Percentiles rank a stretch among this genome's conserved stretches.
phyloP scores from a whole-genome alignment of 2,329 filamentous ascomycete species.

The Eutypella sp. region DNA sequence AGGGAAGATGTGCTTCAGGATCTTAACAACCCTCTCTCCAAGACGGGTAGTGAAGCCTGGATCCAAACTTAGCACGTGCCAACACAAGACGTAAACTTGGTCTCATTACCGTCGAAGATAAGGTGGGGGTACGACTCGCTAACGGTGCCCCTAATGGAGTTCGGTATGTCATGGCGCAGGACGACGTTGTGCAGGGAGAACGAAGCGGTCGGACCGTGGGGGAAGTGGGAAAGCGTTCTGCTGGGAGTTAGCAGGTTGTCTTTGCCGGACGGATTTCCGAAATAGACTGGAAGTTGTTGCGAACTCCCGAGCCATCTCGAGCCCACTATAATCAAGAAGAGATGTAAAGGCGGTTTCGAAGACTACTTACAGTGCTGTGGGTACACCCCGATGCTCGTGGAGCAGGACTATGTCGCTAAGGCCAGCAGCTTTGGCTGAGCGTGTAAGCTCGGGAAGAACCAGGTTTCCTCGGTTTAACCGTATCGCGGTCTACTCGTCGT shows the following conservation, averaged over 20 bases:
- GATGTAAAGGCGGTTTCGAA: neutral
- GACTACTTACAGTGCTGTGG: conserved; percentile 61
- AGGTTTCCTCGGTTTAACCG: conserved; percentile 88
- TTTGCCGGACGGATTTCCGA: too few species aligned
- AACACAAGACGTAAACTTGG: neutral
- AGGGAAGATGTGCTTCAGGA: conserved; percentile 91
- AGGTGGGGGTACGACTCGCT: conserved; percentile 91
- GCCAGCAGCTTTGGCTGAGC: conserved; percentile 73
- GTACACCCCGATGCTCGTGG: conserved; percentile 89
- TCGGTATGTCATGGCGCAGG: conserved; percentile 86
- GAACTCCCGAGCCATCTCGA: neutral
- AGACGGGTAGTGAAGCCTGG: conserved; percentile 70
- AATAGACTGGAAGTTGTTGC: conserved; percentile 80
- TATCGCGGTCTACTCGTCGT: conserved; percentile 60
- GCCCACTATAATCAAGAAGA: neutral
- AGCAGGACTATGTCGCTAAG: conserved; percentile 81
- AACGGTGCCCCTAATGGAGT: conserved; percentile 79
- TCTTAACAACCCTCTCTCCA: conserved; percentile 78
- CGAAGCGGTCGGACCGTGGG: conserved; percentile 74
- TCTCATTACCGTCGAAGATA: conserved; percentile 68
- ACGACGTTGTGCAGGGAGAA: conserved; percentile 93
- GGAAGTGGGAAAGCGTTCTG: conserved; percentile 65
- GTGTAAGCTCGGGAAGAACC: conserved; percentile 78
- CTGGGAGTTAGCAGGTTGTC: conserved; percentile 44
- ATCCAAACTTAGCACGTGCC: conserved; percentile 4